phyloP scores from a whole-genome alignment of 2,329 filamentous ascomycete genomes.

The Ophiocordyceps australis region DNA sequence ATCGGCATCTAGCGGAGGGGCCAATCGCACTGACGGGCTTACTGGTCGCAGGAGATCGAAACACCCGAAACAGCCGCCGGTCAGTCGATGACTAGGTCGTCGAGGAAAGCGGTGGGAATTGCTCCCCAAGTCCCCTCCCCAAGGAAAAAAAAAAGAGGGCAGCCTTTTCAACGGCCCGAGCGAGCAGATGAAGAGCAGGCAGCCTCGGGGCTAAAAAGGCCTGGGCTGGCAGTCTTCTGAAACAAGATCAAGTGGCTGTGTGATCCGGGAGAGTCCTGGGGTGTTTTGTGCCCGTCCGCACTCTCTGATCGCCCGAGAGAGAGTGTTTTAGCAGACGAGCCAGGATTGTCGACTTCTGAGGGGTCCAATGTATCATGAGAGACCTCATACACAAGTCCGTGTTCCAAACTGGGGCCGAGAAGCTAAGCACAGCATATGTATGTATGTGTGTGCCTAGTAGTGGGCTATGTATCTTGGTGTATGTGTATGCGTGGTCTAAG shows the following conservation, averaged over 20 bases:
- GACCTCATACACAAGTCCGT: slow-evolving; percentile 5
- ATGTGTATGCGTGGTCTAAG: too few species aligned
- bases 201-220: slow-evolving; percentile 3
- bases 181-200: slow-evolving; percentile 3
- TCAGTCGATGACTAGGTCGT: slow-evolving; percentile 2
- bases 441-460: too few species aligned
- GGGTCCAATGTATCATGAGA: slow-evolving; percentile 5
- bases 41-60: slow-evolving; percentile 5
- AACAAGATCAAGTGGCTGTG: slow-evolving; percentile 5
- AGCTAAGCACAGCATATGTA: slow-evolving; percentile 1
- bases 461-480: too few species aligned
- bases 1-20: slow-evolving; percentile 3
- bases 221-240: slow-evolving; percentile 5
- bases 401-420: slow-evolving; percentile 2
- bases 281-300: too few species aligned
- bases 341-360: slow-evolving; percentile 5
- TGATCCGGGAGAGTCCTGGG: too few species aligned
- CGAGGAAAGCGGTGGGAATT: slow-evolving; percentile 1
- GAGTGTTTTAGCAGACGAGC: too few species aligned
- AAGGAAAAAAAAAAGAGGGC: too few species aligned
- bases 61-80: slow-evolving; percentile 6
- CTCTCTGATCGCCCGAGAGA: too few species aligned
- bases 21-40: slow-evolving; percentile 4
- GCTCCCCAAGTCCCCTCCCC: too few species aligned
- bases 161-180: slow-evolving; percentile 6